These are phyloP conservation scores for Rhododendron ferrugineum DNA, from an alignment of 148 eudicot genomes.

Conservation along the genomic window DNA sequence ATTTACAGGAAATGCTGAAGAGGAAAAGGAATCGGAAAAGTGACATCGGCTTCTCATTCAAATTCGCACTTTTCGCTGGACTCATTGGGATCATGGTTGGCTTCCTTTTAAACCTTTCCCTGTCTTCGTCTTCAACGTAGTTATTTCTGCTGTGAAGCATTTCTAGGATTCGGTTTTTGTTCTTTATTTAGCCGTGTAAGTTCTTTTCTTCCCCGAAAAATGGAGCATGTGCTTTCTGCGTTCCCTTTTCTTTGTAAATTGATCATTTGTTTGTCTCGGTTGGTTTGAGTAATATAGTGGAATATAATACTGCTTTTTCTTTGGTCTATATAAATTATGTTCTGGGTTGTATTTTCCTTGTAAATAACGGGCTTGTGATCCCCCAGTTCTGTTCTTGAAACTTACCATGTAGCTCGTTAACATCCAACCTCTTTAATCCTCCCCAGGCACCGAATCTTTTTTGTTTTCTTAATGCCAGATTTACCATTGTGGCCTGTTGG, in stretches of 20 bases:
- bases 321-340: not conserved
- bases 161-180: not conserved
- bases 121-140: constrained; percentile 42
- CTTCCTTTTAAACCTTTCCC: constrained; percentile 46
- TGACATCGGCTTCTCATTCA: constrained; percentile 55
- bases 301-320: not conserved
- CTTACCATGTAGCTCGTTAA: not conserved
- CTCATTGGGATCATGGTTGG: constrained; percentile 65
- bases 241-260: not conserved
- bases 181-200: not conserved
- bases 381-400: not conserved
- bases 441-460: not conserved
- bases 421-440: not conserved
- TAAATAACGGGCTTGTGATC: not conserved
- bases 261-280: not conserved
- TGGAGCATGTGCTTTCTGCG: not conserved
- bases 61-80: constrained; percentile 56
- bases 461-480: not conserved
- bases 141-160: constrained; percentile 13
- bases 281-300: not conserved
- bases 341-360: not conserved
- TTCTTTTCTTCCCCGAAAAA: not conserved
- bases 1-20: constrained; percentile 57
- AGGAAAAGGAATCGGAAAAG: constrained; percentile 41
- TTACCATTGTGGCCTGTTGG: not conserved